Base-by-base conservation (phyloP, 1,284 basidiomycete genomes). In the Sparassis latifolia region DNA sequence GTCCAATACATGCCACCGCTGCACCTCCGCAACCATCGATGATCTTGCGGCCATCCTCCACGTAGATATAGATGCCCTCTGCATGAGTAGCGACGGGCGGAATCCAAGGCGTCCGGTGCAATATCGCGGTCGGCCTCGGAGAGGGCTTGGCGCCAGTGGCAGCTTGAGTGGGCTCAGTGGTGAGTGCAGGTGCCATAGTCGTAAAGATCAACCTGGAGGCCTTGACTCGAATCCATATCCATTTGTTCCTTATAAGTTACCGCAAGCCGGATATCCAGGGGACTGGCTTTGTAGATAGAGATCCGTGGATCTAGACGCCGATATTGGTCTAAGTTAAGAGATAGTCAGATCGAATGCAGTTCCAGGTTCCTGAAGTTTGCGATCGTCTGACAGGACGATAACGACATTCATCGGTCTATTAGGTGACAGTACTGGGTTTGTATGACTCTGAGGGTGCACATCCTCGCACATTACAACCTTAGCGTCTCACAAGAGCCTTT, bases 11-110 rank as follows among this genome's bases (percentile, higher is more conserved):
- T 3, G 82, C 69, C 38, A 94, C 91, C 6, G 92, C 90, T 3
- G 91, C 90, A 33, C 92, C 92, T 42, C 90, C 92, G 44, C 87
- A 79, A 10, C 76, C 86, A 68, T 92, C 89, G 55, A 91, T 73
- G 35, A 91, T 59, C 48, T 66, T 74, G 48, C 70, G 72, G 1
- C 89, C 89, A 64, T 83, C 79, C 60, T 86, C 78, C 10, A 89
- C 73, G 29, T 75, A 74, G 42, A 89, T 66, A 60, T 88, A 86
- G 38, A 82, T 76, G n/a, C 89, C 89, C 56, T 86, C 66, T 1
- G 74, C 85, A 10, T 74, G 69, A 20, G 76, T 69, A 2, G 85
- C 88, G 10, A 89, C 69, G 10, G 85, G 86, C 5, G 83, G 86
- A 32, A 62, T 72, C 81, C 80, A 87, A 1, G 86, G 82, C 3